Evolutionary conservation across 306 rosid genomes (phyloP).

Genomic region (Quercus wislizeni): DNA sequence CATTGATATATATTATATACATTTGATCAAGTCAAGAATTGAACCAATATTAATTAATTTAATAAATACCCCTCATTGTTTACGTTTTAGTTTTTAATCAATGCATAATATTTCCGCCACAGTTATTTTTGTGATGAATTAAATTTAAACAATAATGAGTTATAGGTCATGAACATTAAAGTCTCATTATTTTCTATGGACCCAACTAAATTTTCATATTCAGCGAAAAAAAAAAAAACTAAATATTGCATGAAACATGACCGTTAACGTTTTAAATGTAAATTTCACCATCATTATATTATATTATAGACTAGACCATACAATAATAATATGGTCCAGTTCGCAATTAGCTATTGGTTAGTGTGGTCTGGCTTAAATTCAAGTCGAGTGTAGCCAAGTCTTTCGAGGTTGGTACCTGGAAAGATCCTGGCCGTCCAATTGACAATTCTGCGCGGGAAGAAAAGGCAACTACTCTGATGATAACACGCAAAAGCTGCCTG

Average conservation of each 20-base stretch:
- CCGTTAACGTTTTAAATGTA: too few relatives aligned
- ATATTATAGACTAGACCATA: background rate
- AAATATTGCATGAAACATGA: too few relatives aligned
- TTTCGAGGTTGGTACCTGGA: background rate
- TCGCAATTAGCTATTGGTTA: background rate
- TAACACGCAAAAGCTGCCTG: background rate
- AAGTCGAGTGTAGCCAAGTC: background rate
- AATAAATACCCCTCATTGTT: background rate
- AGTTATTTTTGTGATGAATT: background rate
- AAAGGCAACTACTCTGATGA: background rate
- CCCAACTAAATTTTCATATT: too few relatives aligned
- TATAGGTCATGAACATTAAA: too few relatives aligned
- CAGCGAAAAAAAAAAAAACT: too few relatives aligned
- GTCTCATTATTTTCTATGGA: too few relatives aligned
- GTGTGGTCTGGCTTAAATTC: background rate
- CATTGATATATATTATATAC: too few relatives aligned
- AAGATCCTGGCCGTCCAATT: background rate
- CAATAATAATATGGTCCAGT: background rate
- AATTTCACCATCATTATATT: background rate
- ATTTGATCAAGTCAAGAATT: background rate
- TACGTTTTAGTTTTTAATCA: background rate
- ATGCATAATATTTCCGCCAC: background rate
- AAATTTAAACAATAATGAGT: background rate
- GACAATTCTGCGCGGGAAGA: slow-evolving; percentile 8
- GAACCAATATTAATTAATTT: background rate